Base-by-base conservation (phyloP, 176 grass and related monocot species). In the Oryza rufipogon region DNA sequence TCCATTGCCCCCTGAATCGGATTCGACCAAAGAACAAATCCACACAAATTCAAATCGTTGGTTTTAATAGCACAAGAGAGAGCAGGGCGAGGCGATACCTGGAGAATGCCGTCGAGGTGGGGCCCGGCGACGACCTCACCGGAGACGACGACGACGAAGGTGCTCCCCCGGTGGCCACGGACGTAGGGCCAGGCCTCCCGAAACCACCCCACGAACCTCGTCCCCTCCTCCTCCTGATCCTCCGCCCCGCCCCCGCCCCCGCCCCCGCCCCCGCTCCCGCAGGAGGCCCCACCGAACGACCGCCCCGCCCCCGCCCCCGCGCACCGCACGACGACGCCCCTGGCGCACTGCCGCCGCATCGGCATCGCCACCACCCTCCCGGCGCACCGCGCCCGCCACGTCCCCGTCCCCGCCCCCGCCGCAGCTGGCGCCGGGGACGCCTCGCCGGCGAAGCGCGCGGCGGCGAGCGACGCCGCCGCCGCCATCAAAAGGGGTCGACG, bases 111-210 rank as follows among this genome's bases (percentile, higher is more conserved):
- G 66, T 94, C 90, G 69, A 97, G 86, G 65, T 92, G 48, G 16
- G 88, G 78, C 7, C 88, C 91, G n/a, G 89, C 83, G 28, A 94
- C 86, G 70, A 97, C 93, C 74, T 97, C 92, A 44, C 88, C 88
- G 0, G 94, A 97, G 72, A 97, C 72, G 45, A 94, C 90, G 64
- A 97, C 86, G 13, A 97, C 92, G 73, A 97, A 97, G 72, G 88
- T 94, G 83, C 94, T 94, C 15, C 89, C 94, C 12, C 94, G 85
- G 60, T 97, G 94, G 5, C 94, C 94, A 66, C 84, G 89, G 38
- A 97, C 90, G 78, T 97, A 97, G 0, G 94, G 94, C 94, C 94
- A 97, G 6, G 92, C 90, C 82, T 97, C 82, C 23, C 94, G 75
- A 70, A 97, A 94, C 92, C 92, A 97, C 3, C 84, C 88, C 26